phyloP scores from a whole-genome alignment of 1,284 basidiomycete species.

The Sporisorium reilianum region DNA sequence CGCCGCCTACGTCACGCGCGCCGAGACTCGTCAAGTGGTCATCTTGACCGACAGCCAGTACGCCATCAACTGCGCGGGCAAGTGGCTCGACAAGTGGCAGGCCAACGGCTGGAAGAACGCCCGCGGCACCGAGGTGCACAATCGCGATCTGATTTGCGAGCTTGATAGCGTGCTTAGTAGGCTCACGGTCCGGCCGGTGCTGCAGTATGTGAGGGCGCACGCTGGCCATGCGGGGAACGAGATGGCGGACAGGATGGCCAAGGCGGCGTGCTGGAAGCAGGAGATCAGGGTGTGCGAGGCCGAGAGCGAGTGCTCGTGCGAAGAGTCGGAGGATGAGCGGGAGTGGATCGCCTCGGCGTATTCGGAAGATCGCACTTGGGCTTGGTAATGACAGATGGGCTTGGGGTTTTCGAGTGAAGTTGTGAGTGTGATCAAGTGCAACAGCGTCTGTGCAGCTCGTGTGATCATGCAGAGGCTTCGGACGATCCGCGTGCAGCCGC shows the following conservation, averaged over 20 bases:
- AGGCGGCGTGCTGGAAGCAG: neutral
- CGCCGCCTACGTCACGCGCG: slow-evolving; percentile 77
- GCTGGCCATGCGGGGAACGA: slow-evolving; percentile 80
- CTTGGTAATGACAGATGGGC: too few species aligned
- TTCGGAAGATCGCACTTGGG: too few species aligned
- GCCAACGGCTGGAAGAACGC: slow-evolving; percentile 73
- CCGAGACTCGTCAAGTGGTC: slow-evolving; percentile 71
- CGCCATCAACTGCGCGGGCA: slow-evolving; percentile 72
- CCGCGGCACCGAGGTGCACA: slow-evolving; percentile 75
- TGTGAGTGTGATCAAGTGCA: too few species aligned
- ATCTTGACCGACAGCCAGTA: slow-evolving; percentile 75
- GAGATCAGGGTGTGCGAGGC: too few species aligned
- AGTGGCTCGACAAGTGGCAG: slow-evolving; percentile 78
- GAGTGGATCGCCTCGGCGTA: too few species aligned
- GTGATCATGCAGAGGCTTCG: too few species aligned
- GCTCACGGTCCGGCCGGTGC: slow-evolving; percentile 51
- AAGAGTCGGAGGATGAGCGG: too few species aligned
- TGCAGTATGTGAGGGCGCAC: slow-evolving; percentile 80
- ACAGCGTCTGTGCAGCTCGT: too few species aligned
- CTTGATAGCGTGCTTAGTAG: slow-evolving; percentile 68
- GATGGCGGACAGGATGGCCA: slow-evolving; percentile 74
- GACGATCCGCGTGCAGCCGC: too few species aligned
- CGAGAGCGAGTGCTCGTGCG: too few species aligned
- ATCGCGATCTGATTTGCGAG: slow-evolving; percentile 76
- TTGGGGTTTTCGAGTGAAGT: too few species aligned